phyloP scores from a whole-genome alignment of 805 yeast genomes.

The Osmozyma mogii region DNA sequence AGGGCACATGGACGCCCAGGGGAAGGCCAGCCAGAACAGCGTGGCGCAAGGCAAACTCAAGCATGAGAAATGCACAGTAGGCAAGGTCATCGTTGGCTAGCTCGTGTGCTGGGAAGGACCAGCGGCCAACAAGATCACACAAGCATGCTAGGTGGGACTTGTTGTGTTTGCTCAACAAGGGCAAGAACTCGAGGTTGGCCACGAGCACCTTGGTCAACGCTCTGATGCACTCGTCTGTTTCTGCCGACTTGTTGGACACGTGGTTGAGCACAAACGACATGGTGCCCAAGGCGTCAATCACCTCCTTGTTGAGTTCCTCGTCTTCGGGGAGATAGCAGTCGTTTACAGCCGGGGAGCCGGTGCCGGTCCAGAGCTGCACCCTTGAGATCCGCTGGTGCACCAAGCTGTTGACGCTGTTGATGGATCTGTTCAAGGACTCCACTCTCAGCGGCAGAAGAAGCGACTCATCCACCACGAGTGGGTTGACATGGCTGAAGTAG shows the following conservation, averaged over 20 bases:
- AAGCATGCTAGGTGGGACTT: conserved; percentile 19
- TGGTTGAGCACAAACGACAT: conserved; percentile 25
- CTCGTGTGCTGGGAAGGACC: conserved; percentile 69
- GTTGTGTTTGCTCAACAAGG: conserved; percentile 18
- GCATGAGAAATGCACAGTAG: conserved; percentile 49
- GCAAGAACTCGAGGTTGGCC: conserved; percentile 23
- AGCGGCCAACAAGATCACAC: conserved; percentile 41
- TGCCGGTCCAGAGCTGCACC: conserved; percentile 39
- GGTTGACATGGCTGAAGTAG: conserved; percentile 31
- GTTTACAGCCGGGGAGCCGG: conserved; percentile 16
- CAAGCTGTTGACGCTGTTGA: conserved; percentile 16
- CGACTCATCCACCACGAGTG: conserved; percentile 16
- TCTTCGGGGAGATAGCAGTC: conserved; percentile 10
- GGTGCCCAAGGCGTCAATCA: conserved; percentile 23
- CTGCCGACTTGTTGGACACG: conserved; percentile 18
- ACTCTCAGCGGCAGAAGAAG: too few relatives aligned
- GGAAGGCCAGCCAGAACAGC: conserved; percentile 5
- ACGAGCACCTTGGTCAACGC: conserved; percentile 19
- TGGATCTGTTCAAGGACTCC: conserved; percentile 13
- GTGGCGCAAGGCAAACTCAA: conserved; percentile 36
- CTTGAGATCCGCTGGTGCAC: conserved; percentile 27
- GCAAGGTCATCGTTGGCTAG: conserved; percentile 58
- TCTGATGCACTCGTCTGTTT: conserved; percentile 15
- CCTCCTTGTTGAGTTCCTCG: conserved; percentile 4
- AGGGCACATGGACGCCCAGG: conserved; percentile 10